phyloP scores from a whole-genome alignment of 371 early-diverging fungal species.

The Cokeromyces recurvatus region DNA sequence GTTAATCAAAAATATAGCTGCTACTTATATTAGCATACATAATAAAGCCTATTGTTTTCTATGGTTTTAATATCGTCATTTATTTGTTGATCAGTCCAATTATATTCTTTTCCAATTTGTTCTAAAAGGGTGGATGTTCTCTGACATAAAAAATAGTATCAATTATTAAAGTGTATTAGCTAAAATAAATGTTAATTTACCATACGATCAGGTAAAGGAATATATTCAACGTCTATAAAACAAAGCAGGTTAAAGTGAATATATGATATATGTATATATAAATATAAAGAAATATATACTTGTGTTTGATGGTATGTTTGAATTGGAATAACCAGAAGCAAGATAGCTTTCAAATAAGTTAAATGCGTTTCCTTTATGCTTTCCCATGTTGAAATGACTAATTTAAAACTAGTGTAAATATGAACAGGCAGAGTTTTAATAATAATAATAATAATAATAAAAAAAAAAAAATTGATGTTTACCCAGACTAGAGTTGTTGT shows the following conservation, averaged over 20 bases:
- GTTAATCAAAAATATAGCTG: too few relatives aligned
- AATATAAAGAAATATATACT: too few relatives aligned
- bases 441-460: conserved; percentile 6
- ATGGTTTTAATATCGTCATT: conserved; percentile 47
- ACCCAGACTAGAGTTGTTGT: not conserved
- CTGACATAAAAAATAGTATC: conserved; percentile 23
- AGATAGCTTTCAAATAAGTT: conserved; percentile 23
- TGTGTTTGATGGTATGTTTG: not conserved
- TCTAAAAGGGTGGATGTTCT: conserved; percentile 59
- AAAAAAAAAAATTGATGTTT: conserved; percentile 3
- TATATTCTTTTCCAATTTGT: conserved; percentile 56
- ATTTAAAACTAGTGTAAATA: too few relatives aligned
- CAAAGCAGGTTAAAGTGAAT: too few relatives aligned
- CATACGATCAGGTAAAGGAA: conserved; percentile 31
- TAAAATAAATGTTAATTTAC: too few relatives aligned
- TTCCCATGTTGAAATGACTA: conserved; percentile 24
- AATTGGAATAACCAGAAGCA: conserved; percentile 13
- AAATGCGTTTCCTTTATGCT: conserved; percentile 14
- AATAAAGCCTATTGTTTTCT: conserved; percentile 51
- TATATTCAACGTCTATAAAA: conserved; percentile 11
- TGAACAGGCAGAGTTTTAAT: too few relatives aligned
- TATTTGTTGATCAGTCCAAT: conserved; percentile 58
- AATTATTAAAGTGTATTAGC: too few relatives aligned
- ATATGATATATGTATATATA: too few relatives aligned
- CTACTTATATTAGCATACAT: conserved; percentile 41